Base-by-base conservation (phyloP, 2,329 filamentous ascomycete genomes). In the Emmonsiellopsis sp. region DNA sequence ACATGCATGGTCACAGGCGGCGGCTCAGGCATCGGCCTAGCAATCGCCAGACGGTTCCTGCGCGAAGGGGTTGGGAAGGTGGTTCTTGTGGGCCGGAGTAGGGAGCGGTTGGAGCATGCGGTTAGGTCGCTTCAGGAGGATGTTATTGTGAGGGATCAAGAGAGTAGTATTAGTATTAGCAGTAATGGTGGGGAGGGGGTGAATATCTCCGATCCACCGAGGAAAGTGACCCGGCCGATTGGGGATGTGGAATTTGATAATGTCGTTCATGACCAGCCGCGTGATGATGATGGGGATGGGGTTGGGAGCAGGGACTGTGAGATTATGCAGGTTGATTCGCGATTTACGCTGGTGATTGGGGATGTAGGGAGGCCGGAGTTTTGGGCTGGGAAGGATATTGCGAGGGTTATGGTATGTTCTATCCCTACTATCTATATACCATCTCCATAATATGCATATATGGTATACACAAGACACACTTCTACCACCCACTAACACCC, bases 1-100 rank as follows among this genome's bases (percentile, higher is more conserved):
- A 72, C 64, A 53, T 72, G 70, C 50, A 73, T 87, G 63, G 75
- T 90, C 50, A 86, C 86, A 2, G 87, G 87, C 47, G 86, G 79
- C 16, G 85, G 84, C 43, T 82, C 84, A 16, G 82, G 84, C 51
- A 89, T 90, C 60, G 87, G 87, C 44, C 73, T 77, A 42, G 80
- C 81, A 50, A 85, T 90, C 52, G 85, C 86, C 8, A 67, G 73
- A 38, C 75, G 79, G n/a, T 86, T 90, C 63, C 80, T 85, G 16
- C 63, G 66, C 51, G 76, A 83, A 55, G 85, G 84, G 34, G 83
- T 79, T 40, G 68, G 70, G 30, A 78, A 80, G 57, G 55, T 75
- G 34, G 78, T 83, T 13, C 74, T 89, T 8, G 74, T 87, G 16
- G 83, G 82, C 44, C 79, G 85, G 56, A 76, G 77, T 47, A 65